Base-by-base conservation (phyloP, 2,329 filamentous ascomycete species). In the Beauveria brongniartii region DNA sequence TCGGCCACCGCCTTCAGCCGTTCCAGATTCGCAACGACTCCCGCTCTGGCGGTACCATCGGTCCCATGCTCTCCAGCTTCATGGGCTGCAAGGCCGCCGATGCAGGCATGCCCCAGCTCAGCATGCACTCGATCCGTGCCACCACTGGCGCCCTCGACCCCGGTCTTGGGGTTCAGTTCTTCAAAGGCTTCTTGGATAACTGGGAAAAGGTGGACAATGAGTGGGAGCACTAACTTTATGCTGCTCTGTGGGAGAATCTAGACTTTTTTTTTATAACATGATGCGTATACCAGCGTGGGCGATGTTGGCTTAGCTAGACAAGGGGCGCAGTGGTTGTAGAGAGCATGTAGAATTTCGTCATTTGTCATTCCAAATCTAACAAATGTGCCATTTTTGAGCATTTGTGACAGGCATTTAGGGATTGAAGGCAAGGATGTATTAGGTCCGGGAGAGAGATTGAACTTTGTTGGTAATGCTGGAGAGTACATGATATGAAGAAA, bases 21-120 rank as follows among this genome's bases (percentile, higher is more conserved):
- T 97, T 97, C 81, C 92, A 96, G 80, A 97, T 97, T 72, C 80
- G 94, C 61, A 99, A 97, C 71, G 94, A 97, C 74, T 88, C 83
- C 10, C 81, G 93, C 59, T 91, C 86, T 69, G 94, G 94, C 34
- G 94, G 94, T 18, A 99, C 94, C 0, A 92, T 97, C n/a, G 94
- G 94, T 0, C 94, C 94, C 0, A 92, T 92, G 83, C 80, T 96
- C 41, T 91, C 87, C 66, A 85, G 87, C 30, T 84, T 83, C 30
- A 89, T 94, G 74, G 93, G 93, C 34, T 87, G 96, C 62, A 79
- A 90, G 56, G 85, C 91, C 0, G 89, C 94, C 54, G 93, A 97
- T 71, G 91, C 90, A 0, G 93, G 93, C 16, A 87, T 97, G 68
- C 87, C 92, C 5, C 93, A 97, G 77, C 75, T 97, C 67, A 93